phyloP scores from a whole-genome alignment of 768 basidiomycete species.

The Rhodocollybia butyracea region DNA sequence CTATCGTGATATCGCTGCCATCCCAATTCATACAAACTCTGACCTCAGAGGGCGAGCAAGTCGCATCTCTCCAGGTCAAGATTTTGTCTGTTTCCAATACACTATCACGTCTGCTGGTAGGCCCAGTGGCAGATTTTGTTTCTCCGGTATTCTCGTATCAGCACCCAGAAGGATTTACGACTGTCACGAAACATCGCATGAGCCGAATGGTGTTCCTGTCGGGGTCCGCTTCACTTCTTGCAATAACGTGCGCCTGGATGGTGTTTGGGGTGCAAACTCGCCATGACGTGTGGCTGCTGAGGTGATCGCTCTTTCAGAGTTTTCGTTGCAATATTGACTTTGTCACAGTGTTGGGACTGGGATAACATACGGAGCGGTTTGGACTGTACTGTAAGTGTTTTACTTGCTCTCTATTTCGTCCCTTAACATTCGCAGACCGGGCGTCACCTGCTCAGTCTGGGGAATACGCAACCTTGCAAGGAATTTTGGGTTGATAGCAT shows the following conservation, averaged over 20 bases:
- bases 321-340: slow-evolving; percentile 2
- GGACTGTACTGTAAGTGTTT: slow-evolving; percentile 63
- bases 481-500: slow-evolving; percentile 74
- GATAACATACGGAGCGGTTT: slow-evolving; percentile 64
- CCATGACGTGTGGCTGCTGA: slow-evolving; percentile 63
- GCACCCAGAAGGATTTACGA: slow-evolving; percentile 30
- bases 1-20: slow-evolving; percentile 67
- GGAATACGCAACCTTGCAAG: slow-evolving; percentile 66
- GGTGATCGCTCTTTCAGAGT: slow-evolving; percentile 34
- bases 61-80: slow-evolving; percentile 52
- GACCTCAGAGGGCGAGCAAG: slow-evolving; percentile 38
- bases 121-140: slow-evolving; percentile 68
- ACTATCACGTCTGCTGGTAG: slow-evolving; percentile 60
- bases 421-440: slow-evolving; percentile 45
- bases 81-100: slow-evolving; percentile 72
- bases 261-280: slow-evolving; percentile 44
- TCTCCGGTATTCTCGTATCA: slow-evolving; percentile 56
- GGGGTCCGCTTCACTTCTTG: slow-evolving; percentile 44
- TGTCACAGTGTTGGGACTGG: slow-evolving; percentile 58
- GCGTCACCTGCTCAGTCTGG: slow-evolving; percentile 70
- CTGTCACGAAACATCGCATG: slow-evolving; percentile 47
- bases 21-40: slow-evolving; percentile 17
- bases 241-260: slow-evolving; percentile 54
- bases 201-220: slow-evolving; percentile 64
- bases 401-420: neutral